Evolutionary conservation across 1,284 basidiomycete species (phyloP).

Genomic region (Pyrrhoderma noxium): DNA sequence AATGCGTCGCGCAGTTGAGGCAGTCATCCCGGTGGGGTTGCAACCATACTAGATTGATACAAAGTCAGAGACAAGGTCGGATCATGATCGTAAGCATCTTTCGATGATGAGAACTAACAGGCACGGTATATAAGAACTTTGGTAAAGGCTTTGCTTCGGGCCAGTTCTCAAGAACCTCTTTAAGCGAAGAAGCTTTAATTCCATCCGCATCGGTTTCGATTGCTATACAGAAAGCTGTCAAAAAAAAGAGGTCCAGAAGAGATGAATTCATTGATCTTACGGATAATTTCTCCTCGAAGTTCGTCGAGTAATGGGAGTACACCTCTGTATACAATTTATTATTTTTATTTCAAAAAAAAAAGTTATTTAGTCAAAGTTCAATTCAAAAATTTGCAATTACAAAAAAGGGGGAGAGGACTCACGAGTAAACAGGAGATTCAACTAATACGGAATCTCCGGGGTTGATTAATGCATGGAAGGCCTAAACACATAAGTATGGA

Average conservation of each 20-base stretch:
- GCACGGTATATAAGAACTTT: constrained; percentile 79
- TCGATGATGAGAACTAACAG: constrained; percentile 36
- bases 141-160: constrained; percentile 67
- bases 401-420: constrained; percentile 23
- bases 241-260: constrained; percentile 2
- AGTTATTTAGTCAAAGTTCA: no score
- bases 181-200: constrained; percentile 58
- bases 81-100: constrained; percentile 3
- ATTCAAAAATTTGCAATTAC: background rate
- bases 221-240: constrained; percentile 40
- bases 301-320: constrained; percentile 11
- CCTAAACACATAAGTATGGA: constrained; percentile 24
- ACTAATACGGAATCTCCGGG: constrained; percentile 48
- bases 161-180: constrained; percentile 70
- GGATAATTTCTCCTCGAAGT: constrained; percentile 10
- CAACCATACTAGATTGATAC: constrained; percentile 54
- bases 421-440: constrained; percentile 78
- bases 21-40: constrained; percentile 81
- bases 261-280: constrained; percentile 6
- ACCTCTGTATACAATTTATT: constrained; percentile 19
- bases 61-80: constrained; percentile 6
- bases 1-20: constrained; percentile 64
- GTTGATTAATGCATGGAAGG: constrained; percentile 43
- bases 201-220: constrained; percentile 77
- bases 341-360: no score